A percentile compares a stretch with the other conserved stretches of the same genome.
These are phyloP conservation scores for Phytophthora citricola DNA, from an alignment of 352 stramenopile genomes.

Conservation along the genomic window DNA sequence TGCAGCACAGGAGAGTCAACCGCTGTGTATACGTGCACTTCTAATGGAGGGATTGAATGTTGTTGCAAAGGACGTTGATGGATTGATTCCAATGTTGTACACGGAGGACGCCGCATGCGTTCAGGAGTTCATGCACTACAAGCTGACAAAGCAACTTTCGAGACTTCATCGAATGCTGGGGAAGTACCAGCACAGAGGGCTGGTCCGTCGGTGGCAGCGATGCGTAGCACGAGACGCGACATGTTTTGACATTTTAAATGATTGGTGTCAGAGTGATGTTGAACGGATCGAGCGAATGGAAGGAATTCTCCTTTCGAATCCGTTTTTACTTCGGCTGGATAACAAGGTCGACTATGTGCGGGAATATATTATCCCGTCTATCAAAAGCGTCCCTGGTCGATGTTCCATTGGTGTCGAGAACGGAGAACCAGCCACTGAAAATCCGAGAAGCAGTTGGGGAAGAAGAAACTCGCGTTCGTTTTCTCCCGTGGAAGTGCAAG, in stretches of 20 bases:
- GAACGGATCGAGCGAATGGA: constrained; percentile 62
- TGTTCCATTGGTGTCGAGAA: constrained; percentile 8
- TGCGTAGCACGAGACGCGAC: constrained; percentile 46
- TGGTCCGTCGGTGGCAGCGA: constrained; percentile 59
- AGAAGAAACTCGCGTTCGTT: constrained; percentile 47
- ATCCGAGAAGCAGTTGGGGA: constrained; percentile 1
- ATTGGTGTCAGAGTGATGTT: constrained; percentile 61
- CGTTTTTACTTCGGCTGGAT: constrained; percentile 66
- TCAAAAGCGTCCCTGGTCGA: constrained; percentile 23
- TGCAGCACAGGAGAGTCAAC: constrained; percentile 44
- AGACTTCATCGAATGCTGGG: constrained; percentile 55
- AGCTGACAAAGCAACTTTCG: constrained; percentile 63
- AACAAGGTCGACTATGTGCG: constrained; percentile 69
- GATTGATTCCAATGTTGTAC: constrained; percentile 62
- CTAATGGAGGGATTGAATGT: constrained; percentile 45
- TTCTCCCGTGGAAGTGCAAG: constrained; percentile 39
- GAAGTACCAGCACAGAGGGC: constrained; percentile 51
- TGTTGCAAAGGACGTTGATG: constrained; percentile 50
- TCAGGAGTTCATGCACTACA: constrained; percentile 65
- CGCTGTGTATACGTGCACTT: constrained; percentile 46
- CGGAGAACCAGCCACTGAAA: constrained; percentile 2
- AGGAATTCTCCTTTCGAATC: constrained; percentile 52
- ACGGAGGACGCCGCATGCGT: constrained; percentile 32
- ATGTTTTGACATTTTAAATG: constrained; percentile 73
- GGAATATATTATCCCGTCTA: constrained; percentile 44